Evolutionary conservation across 495 filamentous ascomycete species (phyloP), one percentile per base, ranked within the genome.

Genomic region (Penicillium dipodomyicola): DNA sequence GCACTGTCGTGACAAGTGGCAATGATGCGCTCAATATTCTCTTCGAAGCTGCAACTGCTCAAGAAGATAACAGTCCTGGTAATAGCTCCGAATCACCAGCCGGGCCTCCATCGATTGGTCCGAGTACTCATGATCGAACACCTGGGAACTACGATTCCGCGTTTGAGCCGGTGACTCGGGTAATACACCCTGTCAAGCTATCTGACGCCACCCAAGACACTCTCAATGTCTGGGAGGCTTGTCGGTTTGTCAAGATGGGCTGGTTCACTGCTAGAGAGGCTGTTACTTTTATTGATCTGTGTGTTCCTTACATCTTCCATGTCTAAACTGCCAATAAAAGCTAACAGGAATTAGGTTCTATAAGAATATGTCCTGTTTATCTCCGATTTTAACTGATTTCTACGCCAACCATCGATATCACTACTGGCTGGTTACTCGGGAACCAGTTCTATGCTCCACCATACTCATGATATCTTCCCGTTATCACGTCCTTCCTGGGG

Each of bases 381-480:
- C 79, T n/a, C 79, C 79, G 5, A 81, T 81, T 9, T 55, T 82
- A 30, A 79, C 77, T 0, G 69, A 79, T 52, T 80, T 79, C 54
- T 82, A 82, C 60, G 66, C 77, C 14, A 66, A 72, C 12, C 78
- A 80, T 54, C 56, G 56, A 22, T 76, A 77, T 48, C 79, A 82
- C 44, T 66, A 64, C 37, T 63, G 64, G 51, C 68, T 82, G 2
- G 72, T 81, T 29, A 71, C 75, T 15, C 70, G 74, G 19, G 79
- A 82, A 29, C 77, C 77, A 2, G 75, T 79, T 8, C 58, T 82
- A 15, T 81, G 77, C 35, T 77, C 67, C 43, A 79, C 77, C 0
- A 80, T 82, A 19, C 65, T 82, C 19, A 82, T 82, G 79, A 69
- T 82, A 14, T 82, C 79, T 1, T 81, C 79, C 54, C 75, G 76